phyloP scores from a whole-genome alignment of 202 grass and related monocot genomes.

The Brachypodium distachyon region DNA sequence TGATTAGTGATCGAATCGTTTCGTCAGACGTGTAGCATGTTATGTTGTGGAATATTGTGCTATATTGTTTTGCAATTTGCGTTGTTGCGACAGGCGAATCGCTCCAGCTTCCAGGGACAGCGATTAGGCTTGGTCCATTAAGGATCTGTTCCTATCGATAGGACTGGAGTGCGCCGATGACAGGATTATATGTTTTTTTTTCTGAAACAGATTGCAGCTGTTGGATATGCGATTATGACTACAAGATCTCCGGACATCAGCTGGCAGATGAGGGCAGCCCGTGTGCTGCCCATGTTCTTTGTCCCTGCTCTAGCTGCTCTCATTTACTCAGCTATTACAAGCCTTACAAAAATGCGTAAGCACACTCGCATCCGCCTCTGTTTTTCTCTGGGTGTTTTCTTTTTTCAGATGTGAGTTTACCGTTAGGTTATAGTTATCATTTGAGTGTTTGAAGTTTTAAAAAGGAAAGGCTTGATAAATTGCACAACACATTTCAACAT shows the following conservation, averaged over 20 bases:
- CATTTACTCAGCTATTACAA: slow-evolving; percentile 57
- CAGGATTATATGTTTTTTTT: neutral
- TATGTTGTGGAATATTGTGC: neutral
- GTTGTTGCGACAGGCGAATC: neutral
- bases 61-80: neutral
- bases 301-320: slow-evolving; percentile 63
- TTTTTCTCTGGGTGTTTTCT: neutral
- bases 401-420: neutral
- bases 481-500: neutral
- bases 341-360: slow-evolving; percentile 69
- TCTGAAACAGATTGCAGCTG: slow-evolving; percentile 42
- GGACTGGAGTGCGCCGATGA: neutral
- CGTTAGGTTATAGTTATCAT: neutral
- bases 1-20: neutral
- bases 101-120: neutral
- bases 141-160: neutral
- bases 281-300: slow-evolving; percentile 66
- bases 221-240: slow-evolving; percentile 61
- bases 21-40: neutral
- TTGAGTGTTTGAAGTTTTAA: neutral
- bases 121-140: neutral
- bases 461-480: neutral
- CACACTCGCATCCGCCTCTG: neutral
- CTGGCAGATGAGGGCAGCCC: slow-evolving; percentile 54
- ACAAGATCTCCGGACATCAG: slow-evolving; percentile 56